These are phyloP conservation scores for Beta lomatogona DNA, from an alignment of 179 eudicot species.

Conservation along the genomic window DNA sequence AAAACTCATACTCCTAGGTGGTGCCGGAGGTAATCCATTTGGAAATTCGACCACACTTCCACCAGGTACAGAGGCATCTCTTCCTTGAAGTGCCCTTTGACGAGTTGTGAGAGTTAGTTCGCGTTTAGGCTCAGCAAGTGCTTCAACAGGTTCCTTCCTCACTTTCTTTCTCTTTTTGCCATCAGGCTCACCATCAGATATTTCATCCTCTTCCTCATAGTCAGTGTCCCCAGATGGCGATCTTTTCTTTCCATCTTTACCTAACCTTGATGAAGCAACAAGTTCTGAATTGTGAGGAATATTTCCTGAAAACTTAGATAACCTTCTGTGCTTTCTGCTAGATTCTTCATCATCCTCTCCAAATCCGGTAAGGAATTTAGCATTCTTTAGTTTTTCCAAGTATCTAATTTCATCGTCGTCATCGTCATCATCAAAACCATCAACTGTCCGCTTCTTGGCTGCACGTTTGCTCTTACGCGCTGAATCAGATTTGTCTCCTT, in stretches of 20 bases:
- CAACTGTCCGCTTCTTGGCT: constrained; percentile 65
- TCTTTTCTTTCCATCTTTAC: constrained; percentile 54
- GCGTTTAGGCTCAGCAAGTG: constrained; percentile 58
- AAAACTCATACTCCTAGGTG: constrained; percentile 69
- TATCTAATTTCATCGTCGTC: constrained; percentile 92
- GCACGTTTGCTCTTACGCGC: constrained; percentile 70
- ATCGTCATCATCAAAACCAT: constrained; percentile 77
- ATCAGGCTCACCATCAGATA: constrained; percentile 60
- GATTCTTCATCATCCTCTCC: constrained; percentile 57
- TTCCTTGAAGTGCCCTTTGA: constrained; percentile 80
- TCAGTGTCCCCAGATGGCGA: constrained; percentile 65
- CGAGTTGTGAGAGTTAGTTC: constrained; percentile 81
- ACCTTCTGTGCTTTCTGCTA: constrained; percentile 48
- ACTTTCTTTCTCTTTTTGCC: constrained; percentile 61
- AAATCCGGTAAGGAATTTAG: constrained; percentile 44
- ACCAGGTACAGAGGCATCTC: constrained; percentile 59
- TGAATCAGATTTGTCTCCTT: constrained; percentile 55
- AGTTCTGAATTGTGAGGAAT: constrained; percentile 37
- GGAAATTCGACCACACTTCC: constrained; percentile 74
- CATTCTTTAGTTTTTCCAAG: constrained; percentile 73
- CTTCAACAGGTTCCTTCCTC: constrained; percentile 55
- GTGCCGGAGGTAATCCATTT: constrained; percentile 83
- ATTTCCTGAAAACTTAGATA: constrained; percentile 50
- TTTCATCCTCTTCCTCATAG: constrained; percentile 63
- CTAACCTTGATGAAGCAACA: constrained; percentile 27